A percentile compares a stretch with the other conserved stretches of the same genome.
Evolutionary conservation across 176 grass and related monocot genomes (phyloP).

Genomic region (Chrysopogon serrulatus): DNA sequence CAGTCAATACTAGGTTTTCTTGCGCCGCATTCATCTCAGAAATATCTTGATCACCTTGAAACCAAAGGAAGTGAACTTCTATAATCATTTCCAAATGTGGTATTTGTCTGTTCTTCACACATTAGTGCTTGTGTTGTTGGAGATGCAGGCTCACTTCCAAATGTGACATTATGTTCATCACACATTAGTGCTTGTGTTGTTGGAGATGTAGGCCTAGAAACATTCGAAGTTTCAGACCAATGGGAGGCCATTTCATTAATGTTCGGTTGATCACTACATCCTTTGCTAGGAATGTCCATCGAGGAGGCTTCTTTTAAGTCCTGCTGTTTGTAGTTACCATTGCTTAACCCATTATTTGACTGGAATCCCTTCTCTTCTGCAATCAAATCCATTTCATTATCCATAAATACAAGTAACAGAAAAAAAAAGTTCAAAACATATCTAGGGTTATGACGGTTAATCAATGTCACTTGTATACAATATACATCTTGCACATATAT

Average conservation of each 20-base stretch:
- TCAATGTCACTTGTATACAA: not conserved
- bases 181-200: conserved; percentile 67
- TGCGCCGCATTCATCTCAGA: conserved; percentile 53
- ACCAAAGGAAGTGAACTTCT: conserved; percentile 21
- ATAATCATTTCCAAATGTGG: conserved; percentile 42
- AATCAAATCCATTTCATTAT: conserved; percentile 35
- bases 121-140: conserved; percentile 63
- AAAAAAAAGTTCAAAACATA: not conserved
- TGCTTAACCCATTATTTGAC: conserved; percentile 22
- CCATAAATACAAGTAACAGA: conserved; percentile 10
- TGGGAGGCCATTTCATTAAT: conserved; percentile 25
- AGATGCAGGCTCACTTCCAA: conserved; percentile 34
- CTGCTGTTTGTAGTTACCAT: conserved; percentile 19
- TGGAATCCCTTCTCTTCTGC: conserved; percentile 13
- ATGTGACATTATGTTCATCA: conserved; percentile 3
- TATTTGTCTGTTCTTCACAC: conserved; percentile 47
- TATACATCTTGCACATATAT: not conserved
- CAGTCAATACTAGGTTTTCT: conserved; percentile 49
- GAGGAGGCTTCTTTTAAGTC: conserved; percentile 22
- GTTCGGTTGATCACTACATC: conserved; percentile 5
- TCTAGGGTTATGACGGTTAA: not conserved
- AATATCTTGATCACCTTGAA: conserved; percentile 27
- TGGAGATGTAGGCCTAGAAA: conserved; percentile 53
- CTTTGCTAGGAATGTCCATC: conserved; percentile 4
- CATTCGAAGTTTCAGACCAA: conserved; percentile 24